These are phyloP conservation scores for Tricholoma flavovirens DNA, from an alignment of 768 basidiomycete species.

Conservation along the genomic window DNA sequence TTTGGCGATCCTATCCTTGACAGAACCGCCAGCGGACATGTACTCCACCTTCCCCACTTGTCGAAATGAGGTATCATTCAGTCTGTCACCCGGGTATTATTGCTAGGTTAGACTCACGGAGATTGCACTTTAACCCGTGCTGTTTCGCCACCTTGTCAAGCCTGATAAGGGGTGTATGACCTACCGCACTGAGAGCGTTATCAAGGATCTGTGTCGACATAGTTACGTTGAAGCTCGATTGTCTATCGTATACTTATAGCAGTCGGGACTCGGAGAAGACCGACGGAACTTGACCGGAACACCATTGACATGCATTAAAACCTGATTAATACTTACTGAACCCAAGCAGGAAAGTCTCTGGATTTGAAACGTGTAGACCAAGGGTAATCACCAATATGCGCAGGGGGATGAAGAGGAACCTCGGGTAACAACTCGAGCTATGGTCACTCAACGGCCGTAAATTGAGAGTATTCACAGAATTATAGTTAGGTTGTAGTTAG, in stretches of 20 bases:
- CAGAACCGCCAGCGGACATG: constrained; percentile 85
- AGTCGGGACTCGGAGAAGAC: constrained; percentile 7
- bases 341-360: too few species aligned
- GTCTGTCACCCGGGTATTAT: background rate
- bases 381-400: too few species aligned
- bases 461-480: too few species aligned
- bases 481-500: too few species aligned
- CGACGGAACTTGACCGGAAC: constrained; percentile 12
- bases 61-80: background rate
- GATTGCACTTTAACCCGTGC: constrained; percentile 81
- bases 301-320: too few species aligned
- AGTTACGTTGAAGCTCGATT: background rate
- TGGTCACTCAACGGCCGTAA: too few species aligned
- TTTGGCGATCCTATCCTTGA: constrained; percentile 95
- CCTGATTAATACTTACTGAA: too few species aligned
- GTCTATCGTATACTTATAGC: too few species aligned
- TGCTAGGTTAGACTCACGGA: constrained; percentile 49
- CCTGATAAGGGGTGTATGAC: constrained; percentile 86
- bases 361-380: too few species aligned
- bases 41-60: constrained; percentile 91
- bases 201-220: constrained; percentile 56
- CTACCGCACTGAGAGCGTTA: constrained; percentile 79
- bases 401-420: too few species aligned
- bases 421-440: background rate
- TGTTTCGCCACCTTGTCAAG: constrained; percentile 71